These are phyloP conservation scores for Triticum timopheevii DNA, from an alignment of 176 grass and related monocot species.

Conservation along the genomic window DNA sequence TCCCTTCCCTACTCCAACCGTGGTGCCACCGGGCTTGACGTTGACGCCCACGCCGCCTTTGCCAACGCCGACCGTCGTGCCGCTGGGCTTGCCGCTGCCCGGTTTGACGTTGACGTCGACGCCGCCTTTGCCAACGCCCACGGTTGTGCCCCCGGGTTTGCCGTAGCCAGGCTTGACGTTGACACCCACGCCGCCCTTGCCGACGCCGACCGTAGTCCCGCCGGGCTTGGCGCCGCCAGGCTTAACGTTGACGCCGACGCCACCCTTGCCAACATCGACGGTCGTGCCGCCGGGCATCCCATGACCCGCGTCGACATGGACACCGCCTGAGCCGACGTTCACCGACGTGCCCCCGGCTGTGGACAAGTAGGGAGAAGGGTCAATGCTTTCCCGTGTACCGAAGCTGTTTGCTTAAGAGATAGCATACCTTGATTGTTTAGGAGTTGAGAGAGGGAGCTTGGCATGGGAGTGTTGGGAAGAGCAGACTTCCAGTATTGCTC, in stretches of 20 bases:
- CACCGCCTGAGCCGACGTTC: constrained; percentile 43
- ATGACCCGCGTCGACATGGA: constrained; percentile 51
- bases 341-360: constrained; percentile 57
- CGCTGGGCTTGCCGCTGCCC: constrained; percentile 34
- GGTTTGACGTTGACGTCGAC: constrained; percentile 44
- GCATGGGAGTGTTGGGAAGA: constrained; percentile 64
- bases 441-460: constrained; percentile 47
- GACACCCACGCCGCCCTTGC: constrained; percentile 26
- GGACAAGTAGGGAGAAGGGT: neutral
- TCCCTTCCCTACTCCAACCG: constrained; percentile 22
- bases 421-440: constrained; percentile 33
- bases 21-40: constrained; percentile 49
- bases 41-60: constrained; percentile 29
- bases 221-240: constrained; percentile 35
- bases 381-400: neutral
- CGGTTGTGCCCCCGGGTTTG: constrained; percentile 41
- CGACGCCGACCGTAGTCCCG: constrained; percentile 26
- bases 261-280: constrained; percentile 39
- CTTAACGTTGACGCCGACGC: constrained; percentile 36
- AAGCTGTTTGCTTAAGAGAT: neutral
- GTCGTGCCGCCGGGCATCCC: constrained; percentile 43
- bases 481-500: constrained; percentile 59
- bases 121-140: constrained; percentile 49
- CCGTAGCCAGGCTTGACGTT: constrained; percentile 30
- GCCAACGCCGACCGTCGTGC: constrained; percentile 23